Base-by-base conservation (phyloP, 495 filamentous ascomycete genomes). In the Cetradonia linearis region DNA sequence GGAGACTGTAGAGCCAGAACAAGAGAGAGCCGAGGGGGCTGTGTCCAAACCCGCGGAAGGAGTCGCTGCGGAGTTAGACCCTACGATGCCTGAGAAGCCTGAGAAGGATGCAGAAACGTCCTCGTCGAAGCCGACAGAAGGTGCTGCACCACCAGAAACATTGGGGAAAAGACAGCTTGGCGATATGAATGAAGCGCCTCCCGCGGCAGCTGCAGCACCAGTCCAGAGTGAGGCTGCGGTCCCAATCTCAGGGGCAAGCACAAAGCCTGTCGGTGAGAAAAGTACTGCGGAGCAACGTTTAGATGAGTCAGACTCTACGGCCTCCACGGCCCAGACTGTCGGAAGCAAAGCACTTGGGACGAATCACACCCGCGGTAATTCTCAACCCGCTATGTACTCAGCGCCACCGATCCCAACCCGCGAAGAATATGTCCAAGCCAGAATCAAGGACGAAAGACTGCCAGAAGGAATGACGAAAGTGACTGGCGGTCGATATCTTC, bases 381-480 rank as follows among this genome's bases (percentile, higher is more conserved):
- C 58, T 18, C 42, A 42, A 36, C 4, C 30, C 16, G 31, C 49
- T 20, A 25, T n/a, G 23, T 55, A 55, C 38, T 37, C 52, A 16
- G 47, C 58, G 23, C 38, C 61, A 25, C 59, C 58, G 11, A 61
- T 65, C 40, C 62, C 57, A 13, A 65, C 66, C 0, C 86, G 86
- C 64, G 71, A 85, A 59, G 82, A 90, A 54, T 89, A 74, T 64
- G 83, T 87, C 36, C 68, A 70, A n/a, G 63, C 71, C 10, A 76
- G 75, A 25, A 83, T 92, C 60, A 56, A 74, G 62, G 74, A 77
- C n/a, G 82, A 87, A 46, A 73, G 77, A 18, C 70, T 94, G 11
- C 86, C 86, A 2, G 70, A 77, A 2, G 91, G 91, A 10, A 83
- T 90, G 66, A 74, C 76, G 3, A 71, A 69, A 23, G 80, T 95